These are phyloP conservation scores for Phytopythium montanum DNA, from an alignment of 352 stramenopile species.

Conservation along the genomic window DNA sequence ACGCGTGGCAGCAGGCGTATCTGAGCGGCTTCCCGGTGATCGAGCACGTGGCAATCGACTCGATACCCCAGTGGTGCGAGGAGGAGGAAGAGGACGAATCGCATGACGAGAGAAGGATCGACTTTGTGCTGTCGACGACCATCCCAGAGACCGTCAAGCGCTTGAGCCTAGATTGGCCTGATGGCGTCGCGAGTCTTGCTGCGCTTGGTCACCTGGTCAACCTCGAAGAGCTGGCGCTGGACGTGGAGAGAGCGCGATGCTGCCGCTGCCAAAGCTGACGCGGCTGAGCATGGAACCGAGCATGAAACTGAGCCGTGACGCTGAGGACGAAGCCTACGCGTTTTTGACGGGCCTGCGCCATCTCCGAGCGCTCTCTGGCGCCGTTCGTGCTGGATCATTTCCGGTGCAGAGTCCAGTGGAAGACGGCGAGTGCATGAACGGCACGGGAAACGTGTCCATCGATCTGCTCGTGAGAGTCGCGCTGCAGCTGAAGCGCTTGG, in stretches of 20 bases:
- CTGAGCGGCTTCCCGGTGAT: neutral
- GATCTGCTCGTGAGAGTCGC: neutral
- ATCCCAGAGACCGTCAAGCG: neutral
- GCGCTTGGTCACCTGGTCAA: neutral
- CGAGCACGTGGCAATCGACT: neutral
- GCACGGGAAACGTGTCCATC: neutral
- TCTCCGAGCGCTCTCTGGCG: neutral
- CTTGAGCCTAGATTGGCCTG: neutral
- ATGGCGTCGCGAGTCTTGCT: neutral
- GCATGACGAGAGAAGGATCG: neutral
- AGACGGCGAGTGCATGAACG: neutral
- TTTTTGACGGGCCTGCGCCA: neutral
- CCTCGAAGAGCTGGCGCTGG: neutral
- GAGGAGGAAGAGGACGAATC: too few species aligned
- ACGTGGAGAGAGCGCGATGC: neutral
- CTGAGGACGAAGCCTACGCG: neutral
- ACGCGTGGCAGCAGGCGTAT: slow-evolving; percentile 1
- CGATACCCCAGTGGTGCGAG: neutral
- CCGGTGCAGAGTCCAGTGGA: neutral
- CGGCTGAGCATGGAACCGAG: neutral
- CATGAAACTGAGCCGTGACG: neutral
- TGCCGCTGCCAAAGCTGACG: neutral
- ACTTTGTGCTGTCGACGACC: neutral
- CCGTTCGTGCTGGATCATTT: neutral
- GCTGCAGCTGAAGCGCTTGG: neutral